phyloP scores from a whole-genome alignment of 306 rosid species.

The Crataegus laevigata region DNA sequence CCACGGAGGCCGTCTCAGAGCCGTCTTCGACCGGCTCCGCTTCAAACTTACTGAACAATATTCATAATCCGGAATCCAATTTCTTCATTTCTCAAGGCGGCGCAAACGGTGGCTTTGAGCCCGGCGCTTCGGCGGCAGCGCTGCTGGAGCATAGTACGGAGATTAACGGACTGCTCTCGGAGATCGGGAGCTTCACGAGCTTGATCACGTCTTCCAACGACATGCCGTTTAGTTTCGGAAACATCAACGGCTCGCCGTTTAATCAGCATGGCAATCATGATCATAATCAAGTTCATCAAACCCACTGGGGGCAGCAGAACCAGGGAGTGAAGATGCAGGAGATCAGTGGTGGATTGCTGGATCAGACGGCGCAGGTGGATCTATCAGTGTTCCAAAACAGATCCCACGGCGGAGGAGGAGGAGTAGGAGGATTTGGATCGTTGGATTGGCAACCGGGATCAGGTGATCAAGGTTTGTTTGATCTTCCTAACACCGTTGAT shows the following conservation, averaged over 20 bases:
- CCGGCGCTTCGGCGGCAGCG: slow-evolving; percentile 14
- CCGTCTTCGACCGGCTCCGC: slow-evolving; percentile 30
- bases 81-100: slow-evolving; percentile 16
- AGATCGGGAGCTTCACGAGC: slow-evolving; percentile 64
- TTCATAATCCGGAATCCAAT: slow-evolving; percentile 28
- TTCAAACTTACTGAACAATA: slow-evolving; percentile 15
- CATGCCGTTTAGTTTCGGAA: slow-evolving; percentile 43
- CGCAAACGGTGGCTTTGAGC: slow-evolving; percentile 24
- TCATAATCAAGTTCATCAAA: slow-evolving; percentile 8
- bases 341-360: slow-evolving; percentile 35
- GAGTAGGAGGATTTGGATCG: slow-evolving; percentile 51
- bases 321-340: slow-evolving; percentile 51
- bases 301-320: slow-evolving; percentile 37
- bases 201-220: slow-evolving; percentile 51
- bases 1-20: slow-evolving; percentile 44
- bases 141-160: background rate
- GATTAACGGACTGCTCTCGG: slow-evolving; percentile 55
- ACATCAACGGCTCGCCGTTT: slow-evolving; percentile 41
- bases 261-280: background rate
- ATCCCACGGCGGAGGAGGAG: slow-evolving; percentile 25
- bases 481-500: slow-evolving; percentile 79
- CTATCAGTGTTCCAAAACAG: slow-evolving; percentile 39
- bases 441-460: slow-evolving; percentile 65
- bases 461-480: slow-evolving; percentile 70
- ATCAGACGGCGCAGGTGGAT: slow-evolving; percentile 49